Conservation (phyloP, 2,329 filamentous ascomycete genomes). For the Penicillium digitatum region DNA sequence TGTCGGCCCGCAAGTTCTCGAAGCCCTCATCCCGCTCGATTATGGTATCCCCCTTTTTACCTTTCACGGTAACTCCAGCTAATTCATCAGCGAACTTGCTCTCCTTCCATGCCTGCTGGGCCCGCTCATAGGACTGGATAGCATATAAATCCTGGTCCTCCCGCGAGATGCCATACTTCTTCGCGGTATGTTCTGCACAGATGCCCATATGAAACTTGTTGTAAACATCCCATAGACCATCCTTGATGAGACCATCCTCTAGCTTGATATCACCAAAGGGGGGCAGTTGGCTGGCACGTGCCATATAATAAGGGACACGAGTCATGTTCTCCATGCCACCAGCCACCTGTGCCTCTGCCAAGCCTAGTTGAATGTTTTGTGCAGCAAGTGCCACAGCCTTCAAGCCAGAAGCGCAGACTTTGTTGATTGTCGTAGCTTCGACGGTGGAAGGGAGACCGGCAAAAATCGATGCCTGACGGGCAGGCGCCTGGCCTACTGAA, state of each 20-base stretch:
- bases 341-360: constrained; percentile 82
- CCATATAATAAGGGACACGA: constrained; percentile 83
- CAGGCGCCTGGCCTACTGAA: constrained; percentile 80
- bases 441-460: constrained; percentile 76
- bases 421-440: constrained; percentile 93
- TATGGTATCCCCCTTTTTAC: constrained; percentile 75
- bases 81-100: constrained; percentile 86
- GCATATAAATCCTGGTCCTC: constrained; percentile 90
- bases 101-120: constrained; percentile 82
- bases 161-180: constrained; percentile 74
- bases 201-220: constrained; percentile 98
- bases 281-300: constrained; percentile 74
- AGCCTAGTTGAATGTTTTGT: constrained; percentile 88
- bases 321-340: constrained; percentile 99
- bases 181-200: constrained; percentile 90
- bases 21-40: constrained; percentile 85
- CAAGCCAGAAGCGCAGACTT: constrained; percentile 92
- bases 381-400: constrained; percentile 89
- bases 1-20: constrained; percentile 79
- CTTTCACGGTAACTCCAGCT: constrained; percentile 77
- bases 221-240: constrained; percentile 94
- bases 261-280: constrained; percentile 82
- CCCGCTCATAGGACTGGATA: constrained; percentile 81
- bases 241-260: constrained; percentile 89
- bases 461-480: constrained; percentile 84